These are phyloP conservation scores for Cystobasidium slooffiae DNA, from an alignment of 1,284 basidiomycete genomes.

Conservation along the genomic window DNA sequence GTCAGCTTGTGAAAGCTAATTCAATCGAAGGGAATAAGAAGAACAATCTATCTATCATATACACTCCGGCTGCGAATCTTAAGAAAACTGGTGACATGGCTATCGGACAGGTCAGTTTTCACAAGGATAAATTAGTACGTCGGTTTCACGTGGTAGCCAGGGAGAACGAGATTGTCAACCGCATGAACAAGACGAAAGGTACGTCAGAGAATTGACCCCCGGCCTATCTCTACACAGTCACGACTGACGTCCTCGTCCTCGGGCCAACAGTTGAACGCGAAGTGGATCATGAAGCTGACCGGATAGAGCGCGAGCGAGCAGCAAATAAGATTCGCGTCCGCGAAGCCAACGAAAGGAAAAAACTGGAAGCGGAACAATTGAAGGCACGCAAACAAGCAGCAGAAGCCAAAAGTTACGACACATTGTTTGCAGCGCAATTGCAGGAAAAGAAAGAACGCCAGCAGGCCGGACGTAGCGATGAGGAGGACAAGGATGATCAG, in stretches of 20 bases:
- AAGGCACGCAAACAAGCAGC: constrained; percentile 73
- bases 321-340: constrained; percentile 46
- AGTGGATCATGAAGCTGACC: constrained; percentile 90
- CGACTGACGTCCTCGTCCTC: constrained; percentile 37
- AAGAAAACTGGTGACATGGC: constrained; percentile 97
- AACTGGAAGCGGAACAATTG: constrained; percentile 62
- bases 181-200: constrained; percentile 91
- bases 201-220: constrained; percentile 39
- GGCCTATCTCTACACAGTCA: constrained; percentile 23
- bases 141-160: constrained; percentile 76
- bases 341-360: constrained; percentile 37
- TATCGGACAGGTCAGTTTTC: constrained; percentile 91
- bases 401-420: constrained; percentile 74
- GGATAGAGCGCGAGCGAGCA: constrained; percentile 67
- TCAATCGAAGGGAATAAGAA: constrained; percentile 99
- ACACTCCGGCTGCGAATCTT: constrained; percentile 67
- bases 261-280: constrained; percentile 62
- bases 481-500: constrained; percentile 44
- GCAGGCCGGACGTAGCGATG: constrained; percentile 43
- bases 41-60: constrained; percentile 90
- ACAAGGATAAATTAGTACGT: constrained; percentile 78
- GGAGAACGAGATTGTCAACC: constrained; percentile 88
- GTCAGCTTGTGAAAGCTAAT: constrained; percentile 96
- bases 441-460: constrained; percentile 32
- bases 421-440: constrained; percentile 62